Evolutionary conservation across 2,329 filamentous ascomycete species (phyloP), one percentile per base, ranked within the genome.

Genomic region (Rhynchosporium graminicola): DNA sequence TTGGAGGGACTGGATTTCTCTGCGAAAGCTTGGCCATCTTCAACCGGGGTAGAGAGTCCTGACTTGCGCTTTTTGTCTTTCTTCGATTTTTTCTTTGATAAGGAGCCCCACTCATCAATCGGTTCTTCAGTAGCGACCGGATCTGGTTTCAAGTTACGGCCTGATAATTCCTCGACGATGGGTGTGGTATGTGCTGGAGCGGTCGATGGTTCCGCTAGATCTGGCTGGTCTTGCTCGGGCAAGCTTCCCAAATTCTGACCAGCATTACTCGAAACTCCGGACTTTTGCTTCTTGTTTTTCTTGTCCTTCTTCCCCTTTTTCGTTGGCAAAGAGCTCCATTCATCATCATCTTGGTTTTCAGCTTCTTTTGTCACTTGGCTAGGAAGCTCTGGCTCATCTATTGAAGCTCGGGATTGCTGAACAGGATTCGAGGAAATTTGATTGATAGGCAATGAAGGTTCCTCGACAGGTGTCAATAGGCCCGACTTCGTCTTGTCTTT

Each of bases 401-500:
- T 13, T 57, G 38, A 10, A 6, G 15, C 15, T 31, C 45, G 26
- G n/a, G 54, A n/a, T 58, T 55, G 55, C 8, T 47, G 48, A 42
- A 45, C 3, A 31, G 43, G 31, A 26, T 29, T 31, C 12, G 28
- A 48, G 13, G 48, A 31, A 56, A 43, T 2, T 28, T 40, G 42
- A 7, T 26, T 20, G 33, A 33, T 26, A 20, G n/a, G 3, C 7
- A 47, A 50, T 47, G 57, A 40, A 26, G 50, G 5, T 43, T 62
- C 40, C 20, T 66, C 63, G 33, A 63, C 29, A 47, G 65, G 65
- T 40, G 61, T 63, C 15, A 65, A 65, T 15, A 67, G 26, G n/a
- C 48, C 56, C 42, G 67, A 67, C 28, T 60, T 65, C 46, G 65
- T 64, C 61, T 66, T 67, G 47, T 66, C 63, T 33, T 65, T 63